Conservation (phyloP, 2,329 filamentous ascomycete species). For the Emericellopsis cladophorae region DNA sequence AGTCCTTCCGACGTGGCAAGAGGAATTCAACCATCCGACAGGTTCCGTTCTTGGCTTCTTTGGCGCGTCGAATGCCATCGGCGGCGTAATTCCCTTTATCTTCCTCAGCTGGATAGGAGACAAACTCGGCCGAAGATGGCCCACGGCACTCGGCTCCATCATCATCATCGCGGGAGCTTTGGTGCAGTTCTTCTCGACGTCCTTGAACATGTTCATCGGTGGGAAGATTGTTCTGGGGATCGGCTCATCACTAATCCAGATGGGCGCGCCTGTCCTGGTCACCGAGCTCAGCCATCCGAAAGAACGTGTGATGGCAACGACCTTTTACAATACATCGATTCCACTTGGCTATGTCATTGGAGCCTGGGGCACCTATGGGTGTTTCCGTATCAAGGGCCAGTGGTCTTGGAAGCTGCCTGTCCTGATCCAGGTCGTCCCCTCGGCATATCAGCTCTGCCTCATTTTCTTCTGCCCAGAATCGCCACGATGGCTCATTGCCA, state of each 20-base stretch:
- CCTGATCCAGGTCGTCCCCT: conserved; percentile 34
- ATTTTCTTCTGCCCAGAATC: conserved; percentile 44
- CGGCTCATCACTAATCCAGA: conserved; percentile 23
- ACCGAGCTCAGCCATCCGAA: conserved; percentile 27
- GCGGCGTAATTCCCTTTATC: conserved; percentile 23
- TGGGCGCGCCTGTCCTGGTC: conserved; percentile 27
- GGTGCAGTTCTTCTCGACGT: conserved; percentile 20
- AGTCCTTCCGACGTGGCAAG: conserved; percentile 21
- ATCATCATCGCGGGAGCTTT: conserved; percentile 23
- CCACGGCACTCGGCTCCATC: conserved; percentile 22
- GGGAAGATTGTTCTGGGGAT: conserved; percentile 23
- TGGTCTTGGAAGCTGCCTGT: conserved; percentile 42
- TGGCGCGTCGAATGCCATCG: conserved; percentile 24
- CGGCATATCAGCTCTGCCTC: conserved; percentile 26
- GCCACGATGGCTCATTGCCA: conserved; percentile 43
- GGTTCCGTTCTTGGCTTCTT: conserved; percentile 25
- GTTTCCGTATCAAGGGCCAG: conserved; percentile 4
- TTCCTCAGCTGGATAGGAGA: conserved; percentile 22
- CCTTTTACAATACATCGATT: conserved; percentile 27
- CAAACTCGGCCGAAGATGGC: conserved; percentile 17
- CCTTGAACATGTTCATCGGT: conserved; percentile 22
- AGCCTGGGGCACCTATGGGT: conserved; percentile 11
- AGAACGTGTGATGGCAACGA: conserved; percentile 22
- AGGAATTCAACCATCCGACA: conserved; percentile 21
- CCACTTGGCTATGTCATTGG: conserved; percentile 13